These are phyloP conservation scores for Comarum palustre DNA, from an alignment of 306 rosid species.

Conservation along the genomic window DNA sequence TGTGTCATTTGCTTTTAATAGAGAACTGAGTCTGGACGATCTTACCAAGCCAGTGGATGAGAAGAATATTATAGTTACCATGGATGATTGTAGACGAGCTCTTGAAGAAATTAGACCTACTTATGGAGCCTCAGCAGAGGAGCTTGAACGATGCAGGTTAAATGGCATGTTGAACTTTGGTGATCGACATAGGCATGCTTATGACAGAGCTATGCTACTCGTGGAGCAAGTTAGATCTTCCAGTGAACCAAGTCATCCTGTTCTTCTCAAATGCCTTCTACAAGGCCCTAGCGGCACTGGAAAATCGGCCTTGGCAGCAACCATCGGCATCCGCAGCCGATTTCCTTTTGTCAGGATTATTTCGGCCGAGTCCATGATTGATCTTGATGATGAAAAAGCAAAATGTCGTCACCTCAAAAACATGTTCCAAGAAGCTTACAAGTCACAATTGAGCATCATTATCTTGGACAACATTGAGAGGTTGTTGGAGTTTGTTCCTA, in stretches of 20 bases:
- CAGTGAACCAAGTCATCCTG: constrained; percentile 65
- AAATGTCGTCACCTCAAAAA: constrained; percentile 81
- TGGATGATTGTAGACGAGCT: constrained; percentile 86
- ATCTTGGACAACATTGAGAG: constrained; percentile 91
- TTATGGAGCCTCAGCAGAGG: constrained; percentile 96
- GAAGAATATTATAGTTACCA: constrained; percentile 84
- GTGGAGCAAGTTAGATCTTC: constrained; percentile 93
- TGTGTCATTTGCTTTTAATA: constrained; percentile 81
- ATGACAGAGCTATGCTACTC: constrained; percentile 70
- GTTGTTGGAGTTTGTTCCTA: constrained; percentile 76
- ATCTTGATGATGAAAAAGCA: constrained; percentile 71
- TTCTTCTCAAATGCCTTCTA: constrained; percentile 83
- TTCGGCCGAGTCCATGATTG: constrained; percentile 88
- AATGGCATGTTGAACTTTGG: constrained; percentile 87
- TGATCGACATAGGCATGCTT: constrained; percentile 70
- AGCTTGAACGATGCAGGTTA: constrained; percentile 90
- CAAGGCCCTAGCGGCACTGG: constrained; percentile 98
- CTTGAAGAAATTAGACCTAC: constrained; percentile 75
- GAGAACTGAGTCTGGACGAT: constrained; percentile 83
- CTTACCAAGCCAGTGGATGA: constrained; percentile 90
- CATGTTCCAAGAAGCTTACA: constrained; percentile 96
- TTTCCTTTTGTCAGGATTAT: constrained; percentile 89
- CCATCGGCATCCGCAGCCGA: constrained; percentile 85
- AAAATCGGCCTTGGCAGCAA: constrained; percentile 86
- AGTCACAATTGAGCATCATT: constrained; percentile 86